Evolutionary conservation across 2,329 filamentous ascomycete genomes (phyloP), one percentile per base, ranked within the genome.

Genomic region (Hyphodiscus sp.): DNA sequence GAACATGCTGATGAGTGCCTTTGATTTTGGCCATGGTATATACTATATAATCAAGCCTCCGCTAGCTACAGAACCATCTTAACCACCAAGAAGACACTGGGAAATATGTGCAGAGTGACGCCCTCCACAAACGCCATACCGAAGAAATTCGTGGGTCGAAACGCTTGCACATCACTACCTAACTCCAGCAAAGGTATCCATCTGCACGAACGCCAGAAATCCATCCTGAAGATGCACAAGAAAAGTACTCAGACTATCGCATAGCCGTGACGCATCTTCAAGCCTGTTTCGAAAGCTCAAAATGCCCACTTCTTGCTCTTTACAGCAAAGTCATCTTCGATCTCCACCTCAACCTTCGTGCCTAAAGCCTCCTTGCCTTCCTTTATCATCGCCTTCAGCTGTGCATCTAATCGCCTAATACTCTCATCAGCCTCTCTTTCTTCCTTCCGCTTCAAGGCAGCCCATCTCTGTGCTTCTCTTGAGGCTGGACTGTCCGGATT

Each of bases 311-410:
- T 54, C 16, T 45, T 47, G 8, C 38, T 41, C 10, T 23, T 30
- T n/a, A 44, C 33, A 38, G 51, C 51, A 18, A 48, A 46, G 43
- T 63, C 62, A 54, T 65, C 62, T 41, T 63, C 58, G 33, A 61
- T 58, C 46, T 64, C 62, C 26, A 66, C 59, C 43, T 61, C 60
- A 1, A 67, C 56, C 42, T 75, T 86, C 19, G 87, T 87, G 1
- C 86, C 91, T 18, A 99, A 72, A 1, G 94, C 94, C 69, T 94
- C 87, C 62, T 86, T 86, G 0, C 91, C 94, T 70, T 97, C 86
- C 1, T 85, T 79, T 51, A 99, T 95, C 87, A 99, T 90, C 33
- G 85, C 87, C 65, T 87, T 82, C 47, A 97, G 74, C 62, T 87
- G 83, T 47, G 82, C 78, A 67, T 94, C 95, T 70, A 97, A 83